Conservation (phyloP, 2,329 filamentous ascomycete species). For the Penicillium sp. region DNA sequence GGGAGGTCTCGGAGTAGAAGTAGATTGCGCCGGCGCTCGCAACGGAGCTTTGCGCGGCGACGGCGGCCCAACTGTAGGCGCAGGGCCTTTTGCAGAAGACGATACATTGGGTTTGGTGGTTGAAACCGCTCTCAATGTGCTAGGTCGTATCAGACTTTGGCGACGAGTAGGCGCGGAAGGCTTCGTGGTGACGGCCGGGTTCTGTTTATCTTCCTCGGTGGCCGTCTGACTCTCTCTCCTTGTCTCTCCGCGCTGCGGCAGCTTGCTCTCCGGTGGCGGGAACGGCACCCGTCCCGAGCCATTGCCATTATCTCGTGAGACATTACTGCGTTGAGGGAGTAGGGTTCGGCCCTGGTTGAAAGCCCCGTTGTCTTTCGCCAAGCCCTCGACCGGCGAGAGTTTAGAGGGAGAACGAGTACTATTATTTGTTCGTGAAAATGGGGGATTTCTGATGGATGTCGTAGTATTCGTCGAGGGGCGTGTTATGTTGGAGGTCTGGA, state of each 20-base stretch:
- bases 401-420: slow-evolving; percentile 7
- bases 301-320: slow-evolving; percentile 18
- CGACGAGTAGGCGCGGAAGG: slow-evolving; percentile 18
- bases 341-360: slow-evolving; percentile 28
- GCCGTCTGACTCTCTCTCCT: slow-evolving; percentile 7
- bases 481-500: slow-evolving; percentile 23
- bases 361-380: slow-evolving; percentile 17
- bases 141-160: slow-evolving; percentile 30
- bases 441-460: slow-evolving; percentile 9
- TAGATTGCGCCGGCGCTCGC: slow-evolving; percentile 10
- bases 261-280: slow-evolving; percentile 18
- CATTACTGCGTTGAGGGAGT: slow-evolving; percentile 28
- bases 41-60: slow-evolving; percentile 24
- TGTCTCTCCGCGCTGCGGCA: slow-evolving; percentile 15
- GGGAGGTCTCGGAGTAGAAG: slow-evolving; percentile 9
- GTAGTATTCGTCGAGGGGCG: slow-evolving; percentile 14
- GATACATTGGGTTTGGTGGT: slow-evolving; percentile 15
- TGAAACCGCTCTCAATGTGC: slow-evolving; percentile 17
- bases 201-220: slow-evolving; percentile 8
- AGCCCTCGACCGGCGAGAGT: slow-evolving; percentile 12
- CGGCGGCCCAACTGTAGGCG: slow-evolving; percentile 14
- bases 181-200: slow-evolving; percentile 1
- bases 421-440: slow-evolving; percentile 7
- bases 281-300: slow-evolving; percentile 14
- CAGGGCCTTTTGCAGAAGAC: slow-evolving; percentile 18